Evolutionary conservation across 768 basidiomycete genomes (phyloP), one percentile per base, ranked within the genome.

Genomic region (Agaricus blazei): DNA sequence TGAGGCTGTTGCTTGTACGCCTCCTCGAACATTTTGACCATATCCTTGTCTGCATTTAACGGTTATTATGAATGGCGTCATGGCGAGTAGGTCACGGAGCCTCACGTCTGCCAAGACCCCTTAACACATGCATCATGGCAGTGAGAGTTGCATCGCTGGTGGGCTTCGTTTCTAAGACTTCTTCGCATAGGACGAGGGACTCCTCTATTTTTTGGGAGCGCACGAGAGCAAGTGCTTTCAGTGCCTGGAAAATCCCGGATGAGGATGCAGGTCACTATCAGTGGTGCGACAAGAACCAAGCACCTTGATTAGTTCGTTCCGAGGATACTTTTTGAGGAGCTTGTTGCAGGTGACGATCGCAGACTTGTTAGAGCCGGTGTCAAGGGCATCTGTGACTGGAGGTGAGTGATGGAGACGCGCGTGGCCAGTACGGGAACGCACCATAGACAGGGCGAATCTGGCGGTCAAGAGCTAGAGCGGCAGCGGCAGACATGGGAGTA

Each of bases 391-490:
- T 93, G 3, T 34, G 34, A 3, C 4, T 6, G 67, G 3, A 48
- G 56, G 3, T 19, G 31, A 40, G 48, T 41, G 36, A 11, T 45
- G 50, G 44, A 46, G 38, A 46, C n/a, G 38, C 38, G 38, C 19
- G 50, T 36, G 48, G 52, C 54, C 40, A 15, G 42, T 29, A 31
- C 38, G 49, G 36, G 46, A 59, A 60, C 80, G 62, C 51, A 90
- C 90, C 90, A 66, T 93, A 93, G 67, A 93, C 86, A 59, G 87
- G 89, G 59, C 85, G 85, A 67, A 92, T 81, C 72, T 93, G 90
- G 63, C 90, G 86, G 62, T 93, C 90, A 53, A 87, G 70, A 48
- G 87, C 83, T 58, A 75, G 71, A 54, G 85, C 80, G 77, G 70
- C 83, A 59, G 76, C 71, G 54, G 85, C 80, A 77, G 70, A 73